A percentile compares a stretch with the other conserved stretches of the same genome.
Conservation (phyloP, 73 alveolate genomes). For the Tetrahymena elliotti region DNA sequence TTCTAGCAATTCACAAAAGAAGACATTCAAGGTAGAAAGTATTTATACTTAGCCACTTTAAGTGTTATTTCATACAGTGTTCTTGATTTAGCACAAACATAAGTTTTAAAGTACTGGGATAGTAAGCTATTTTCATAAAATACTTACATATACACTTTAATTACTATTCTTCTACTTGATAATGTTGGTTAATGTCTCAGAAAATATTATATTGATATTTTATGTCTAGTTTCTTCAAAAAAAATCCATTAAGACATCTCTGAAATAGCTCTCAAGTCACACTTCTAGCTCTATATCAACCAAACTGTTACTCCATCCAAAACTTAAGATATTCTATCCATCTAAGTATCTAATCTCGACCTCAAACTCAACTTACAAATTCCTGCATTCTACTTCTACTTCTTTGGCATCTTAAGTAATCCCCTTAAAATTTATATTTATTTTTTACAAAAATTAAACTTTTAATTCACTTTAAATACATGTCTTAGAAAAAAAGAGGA, state of each 20-base stretch:
- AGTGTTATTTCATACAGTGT: neutral
- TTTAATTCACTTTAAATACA: no score
- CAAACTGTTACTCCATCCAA: neutral
- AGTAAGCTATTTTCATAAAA: neutral
- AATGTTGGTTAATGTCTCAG: neutral
- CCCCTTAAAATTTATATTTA: no score
- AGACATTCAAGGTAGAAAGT: neutral
- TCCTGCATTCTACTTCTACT: neutral
- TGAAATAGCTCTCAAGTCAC: neutral
- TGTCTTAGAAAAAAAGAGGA: no score
- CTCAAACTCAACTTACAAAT: neutral
- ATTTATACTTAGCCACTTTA: neutral
- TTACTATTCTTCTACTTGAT: neutral
- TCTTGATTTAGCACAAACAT: neutral
- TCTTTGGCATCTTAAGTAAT: neutral
- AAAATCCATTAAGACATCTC: neutral
- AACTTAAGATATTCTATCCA: neutral
- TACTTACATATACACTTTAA: neutral
- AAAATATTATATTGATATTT: neutral
- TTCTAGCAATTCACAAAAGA: neutral
- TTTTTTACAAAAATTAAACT: no score
- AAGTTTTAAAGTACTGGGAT: neutral
- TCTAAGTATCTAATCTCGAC: neutral
- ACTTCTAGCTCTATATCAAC: neutral
- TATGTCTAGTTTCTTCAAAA: neutral